Evolutionary conservation across 1,284 basidiomycete genomes (phyloP), one percentile per base, ranked within the genome.

Genomic region (Peniophora sp.): DNA sequence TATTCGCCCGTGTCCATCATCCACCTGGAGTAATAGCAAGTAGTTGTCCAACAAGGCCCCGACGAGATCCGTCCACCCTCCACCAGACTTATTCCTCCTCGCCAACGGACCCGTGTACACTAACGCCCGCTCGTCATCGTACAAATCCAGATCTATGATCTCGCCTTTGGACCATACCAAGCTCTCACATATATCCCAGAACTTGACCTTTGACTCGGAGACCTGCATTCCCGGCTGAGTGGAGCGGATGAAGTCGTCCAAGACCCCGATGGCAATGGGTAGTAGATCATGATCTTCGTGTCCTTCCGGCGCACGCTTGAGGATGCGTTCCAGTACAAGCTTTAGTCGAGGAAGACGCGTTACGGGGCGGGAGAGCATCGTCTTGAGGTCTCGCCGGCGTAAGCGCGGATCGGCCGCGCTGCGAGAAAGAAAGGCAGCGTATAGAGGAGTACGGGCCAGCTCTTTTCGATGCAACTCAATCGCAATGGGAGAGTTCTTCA

Each of bases 201-300:
- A 83, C 61, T 89, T 89, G 55, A 91, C 89, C 63, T 91, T 90
- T 53, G 78, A 77, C 63, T 92, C 88, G 1, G 90, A 87, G 16
- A 81, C 85, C 53, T 82, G 85, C 51, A 93, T 92, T 1, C 91
- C 91, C 1, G 88, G 88, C 61, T 92, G 82, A 0, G 85, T 86
- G 55, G 82, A 82, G 70, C 85, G 88, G 54, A 91, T 73, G 58
- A 79, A 81, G 48, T 82, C 79, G 39, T 72, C 77, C 49, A 90
- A 58, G 5, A 89, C 76, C 17, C 70, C 70, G 32, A 85, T 57
- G 11, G 86, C 76, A 3, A 89, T 70, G 1, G 85, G 85, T 9
- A 91, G 69, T 1, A 73, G 77, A 54, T 88, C 83, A 43, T 76
- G 62, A 63, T 91, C 89, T 0, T 81, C 79, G 59, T 89, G 85